These are phyloP conservation scores for Tetrapisispora arboricola DNA, from an alignment of 805 yeast genomes.

Conservation along the genomic window DNA sequence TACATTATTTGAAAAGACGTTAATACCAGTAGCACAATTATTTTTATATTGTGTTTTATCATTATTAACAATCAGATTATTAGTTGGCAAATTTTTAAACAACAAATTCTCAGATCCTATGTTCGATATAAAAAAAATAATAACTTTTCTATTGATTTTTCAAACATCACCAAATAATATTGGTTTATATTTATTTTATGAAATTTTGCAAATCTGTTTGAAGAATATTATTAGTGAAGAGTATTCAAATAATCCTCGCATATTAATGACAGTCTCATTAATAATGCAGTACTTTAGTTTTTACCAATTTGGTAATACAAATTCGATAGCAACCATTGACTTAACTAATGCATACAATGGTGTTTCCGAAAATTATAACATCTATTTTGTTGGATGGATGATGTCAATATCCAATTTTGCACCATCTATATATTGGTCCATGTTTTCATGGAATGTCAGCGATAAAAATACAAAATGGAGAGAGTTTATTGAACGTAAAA, in stretches of 20 bases:
- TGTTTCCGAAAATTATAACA: slow-evolving; percentile 49
- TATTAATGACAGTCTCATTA: slow-evolving; percentile 23
- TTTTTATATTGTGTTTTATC: slow-evolving; percentile 28
- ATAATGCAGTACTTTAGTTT: slow-evolving; percentile 67
- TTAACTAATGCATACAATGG: slow-evolving; percentile 91
- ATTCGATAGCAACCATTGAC: slow-evolving; percentile 85
- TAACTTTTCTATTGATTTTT: slow-evolving; percentile 36
- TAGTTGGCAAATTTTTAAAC: slow-evolving; percentile 8
- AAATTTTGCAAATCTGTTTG: slow-evolving; percentile 11
- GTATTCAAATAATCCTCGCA: slow-evolving; percentile 7
- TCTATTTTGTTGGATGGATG: slow-evolving; percentile 61
- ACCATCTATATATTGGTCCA: slow-evolving; percentile 75
- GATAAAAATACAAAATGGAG: slow-evolving; percentile 7
- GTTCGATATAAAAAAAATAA: slow-evolving; percentile 14
- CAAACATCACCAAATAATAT: slow-evolving; percentile 41
- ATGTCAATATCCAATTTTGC: slow-evolving; percentile 80
- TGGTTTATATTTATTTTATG: slow-evolving; percentile 38
- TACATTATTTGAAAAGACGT: slow-evolving; percentile 13
- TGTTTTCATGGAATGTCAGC: slow-evolving; percentile 27
- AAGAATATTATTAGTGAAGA: slow-evolving; percentile 4
- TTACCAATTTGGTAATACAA: slow-evolving; percentile 83
- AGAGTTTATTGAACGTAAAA: slow-evolving; percentile 11
- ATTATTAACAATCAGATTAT: slow-evolving; percentile 27
- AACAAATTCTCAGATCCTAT: slow-evolving; percentile 2
- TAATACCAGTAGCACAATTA: slow-evolving; percentile 29